phyloP scores from a whole-genome alignment of 495 filamentous ascomycete genomes.

The Letharia lupina region DNA sequence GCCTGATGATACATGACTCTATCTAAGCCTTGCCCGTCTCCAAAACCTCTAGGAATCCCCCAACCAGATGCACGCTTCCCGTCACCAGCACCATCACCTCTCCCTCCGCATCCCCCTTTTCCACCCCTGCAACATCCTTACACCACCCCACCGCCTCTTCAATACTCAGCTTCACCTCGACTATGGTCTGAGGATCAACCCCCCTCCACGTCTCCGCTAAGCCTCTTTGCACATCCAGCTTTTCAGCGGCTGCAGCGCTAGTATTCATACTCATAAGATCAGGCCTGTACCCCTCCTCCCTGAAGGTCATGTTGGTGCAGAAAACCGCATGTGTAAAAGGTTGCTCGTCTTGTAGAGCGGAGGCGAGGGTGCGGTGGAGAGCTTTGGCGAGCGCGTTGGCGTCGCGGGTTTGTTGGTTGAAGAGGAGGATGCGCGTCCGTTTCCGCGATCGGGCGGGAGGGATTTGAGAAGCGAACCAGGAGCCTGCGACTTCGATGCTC shows the following conservation, averaged over 20 bases:
- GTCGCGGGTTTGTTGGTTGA: constrained; percentile 89
- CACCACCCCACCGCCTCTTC: constrained; percentile 75
- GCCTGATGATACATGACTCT: neutral
- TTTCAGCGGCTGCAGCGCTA: constrained; percentile 55
- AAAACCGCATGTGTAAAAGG: constrained; percentile 75
- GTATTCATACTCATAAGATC: constrained; percentile 74
- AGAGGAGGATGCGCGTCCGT: constrained; percentile 61
- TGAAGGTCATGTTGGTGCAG: constrained; percentile 80
- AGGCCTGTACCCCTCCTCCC: constrained; percentile 55
- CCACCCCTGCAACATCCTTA: constrained; percentile 43
- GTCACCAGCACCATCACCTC: constrained; percentile 54
- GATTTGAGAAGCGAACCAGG: constrained; percentile 66
- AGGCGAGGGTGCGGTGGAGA: constrained; percentile 57
- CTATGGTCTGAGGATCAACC: constrained; percentile 49
- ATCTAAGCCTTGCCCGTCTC: constrained; percentile 32
- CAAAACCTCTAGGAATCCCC: constrained; percentile 68
- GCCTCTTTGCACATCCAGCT: constrained; percentile 61
- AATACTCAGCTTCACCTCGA: constrained; percentile 65
- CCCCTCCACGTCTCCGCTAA: constrained; percentile 66
- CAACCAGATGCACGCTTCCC: constrained; percentile 84
- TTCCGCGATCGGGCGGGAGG: constrained; percentile 14
- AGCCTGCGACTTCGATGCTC: constrained; percentile 67
- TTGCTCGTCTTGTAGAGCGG: constrained; percentile 42
- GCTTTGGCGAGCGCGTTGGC: constrained; percentile 56
- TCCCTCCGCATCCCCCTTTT: constrained; percentile 27